A percentile compares a stretch with the other conserved stretches of the same genome.
phyloP scores from a whole-genome alignment of 2,329 filamentous ascomycete genomes.

The Penicillium psychrosexuale region DNA sequence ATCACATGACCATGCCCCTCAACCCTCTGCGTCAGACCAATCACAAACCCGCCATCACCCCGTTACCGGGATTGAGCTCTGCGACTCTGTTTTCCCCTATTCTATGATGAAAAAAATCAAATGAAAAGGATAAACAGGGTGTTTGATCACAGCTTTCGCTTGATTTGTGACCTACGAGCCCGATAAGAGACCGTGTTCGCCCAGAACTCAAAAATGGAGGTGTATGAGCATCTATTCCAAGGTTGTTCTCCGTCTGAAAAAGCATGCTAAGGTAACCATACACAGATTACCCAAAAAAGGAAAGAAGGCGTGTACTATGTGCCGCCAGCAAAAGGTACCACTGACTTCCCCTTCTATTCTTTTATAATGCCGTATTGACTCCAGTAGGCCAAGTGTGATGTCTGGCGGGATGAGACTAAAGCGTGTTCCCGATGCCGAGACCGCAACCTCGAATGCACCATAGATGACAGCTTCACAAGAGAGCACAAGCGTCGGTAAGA shows the following conservation, averaged over 20 bases:
- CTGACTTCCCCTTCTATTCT: neutral
- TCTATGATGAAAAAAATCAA: neutral
- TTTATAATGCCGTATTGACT: neutral
- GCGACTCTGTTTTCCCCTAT: neutral
- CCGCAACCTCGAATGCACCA: slow-evolving; percentile 35
- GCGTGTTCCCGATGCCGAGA: slow-evolving; percentile 42
- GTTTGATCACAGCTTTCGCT: neutral
- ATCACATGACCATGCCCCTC: neutral
- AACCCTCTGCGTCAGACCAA: neutral
- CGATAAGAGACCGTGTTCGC: neutral
- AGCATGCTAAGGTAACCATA: slow-evolving; percentile 13
- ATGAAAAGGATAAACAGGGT: neutral
- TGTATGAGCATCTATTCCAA: slow-evolving; percentile 6
- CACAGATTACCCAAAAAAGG: slow-evolving; percentile 26
- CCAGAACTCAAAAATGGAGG: slow-evolving; percentile 3
- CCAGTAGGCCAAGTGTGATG: slow-evolving; percentile 40
- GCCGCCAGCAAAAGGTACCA: slow-evolving; percentile 45
- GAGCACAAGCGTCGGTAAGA: slow-evolving; percentile 44
- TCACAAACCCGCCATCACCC: slow-evolving; percentile 1
- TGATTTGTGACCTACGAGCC: neutral
- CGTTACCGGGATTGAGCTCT: slow-evolving; percentile 7
- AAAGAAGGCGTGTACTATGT: slow-evolving; percentile 45
- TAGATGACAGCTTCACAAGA: slow-evolving; percentile 44
- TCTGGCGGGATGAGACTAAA: slow-evolving; percentile 33
- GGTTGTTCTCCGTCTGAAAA: neutral